These are phyloP conservation scores for Kwoniella shivajii DNA, from an alignment of 1,284 basidiomycete genomes.

Conservation along the genomic window DNA sequence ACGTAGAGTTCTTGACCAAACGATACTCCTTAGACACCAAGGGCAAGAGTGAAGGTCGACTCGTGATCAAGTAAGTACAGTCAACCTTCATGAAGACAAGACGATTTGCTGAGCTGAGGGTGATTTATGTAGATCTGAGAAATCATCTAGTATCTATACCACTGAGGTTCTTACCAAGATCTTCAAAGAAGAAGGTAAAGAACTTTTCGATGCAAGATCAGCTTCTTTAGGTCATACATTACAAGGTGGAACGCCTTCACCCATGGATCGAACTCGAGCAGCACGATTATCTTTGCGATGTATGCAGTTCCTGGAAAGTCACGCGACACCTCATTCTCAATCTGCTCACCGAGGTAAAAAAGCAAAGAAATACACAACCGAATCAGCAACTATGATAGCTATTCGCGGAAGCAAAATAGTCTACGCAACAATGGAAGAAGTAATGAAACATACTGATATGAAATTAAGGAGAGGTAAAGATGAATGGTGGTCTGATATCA, in stretches of 20 bases:
- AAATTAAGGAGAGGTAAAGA: conserved; percentile 78
- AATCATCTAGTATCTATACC: conserved; percentile 82
- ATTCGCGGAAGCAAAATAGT: conserved; percentile 77
- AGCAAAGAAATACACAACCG: conserved; percentile 22
- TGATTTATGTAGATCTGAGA: conserved; percentile 70
- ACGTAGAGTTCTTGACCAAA: conserved; percentile 86
- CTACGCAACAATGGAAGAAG: conserved; percentile 81
- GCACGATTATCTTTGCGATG: conserved; percentile 86
- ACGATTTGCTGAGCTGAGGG: not conserved
- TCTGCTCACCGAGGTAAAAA: conserved; percentile 5
- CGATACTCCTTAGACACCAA: conserved; percentile 83
- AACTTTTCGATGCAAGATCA: conserved; percentile 89
- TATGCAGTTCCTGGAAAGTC: conserved; percentile 89
- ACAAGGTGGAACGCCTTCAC: conserved; percentile 93
- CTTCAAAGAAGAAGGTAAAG: conserved; percentile 86
- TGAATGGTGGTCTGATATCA: conserved; percentile 77
- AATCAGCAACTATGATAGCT: conserved; percentile 83
- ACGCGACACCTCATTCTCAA: conserved; percentile 60
- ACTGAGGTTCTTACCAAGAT: conserved; percentile 93
- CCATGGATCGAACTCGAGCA: conserved; percentile 87
- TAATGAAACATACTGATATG: conserved; percentile 86
- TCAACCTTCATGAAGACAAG: not conserved
- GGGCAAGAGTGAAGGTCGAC: conserved; percentile 87
- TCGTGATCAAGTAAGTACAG: conserved; percentile 75
- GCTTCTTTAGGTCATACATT: conserved; percentile 95